Percentiles rank a stretch among this genome's conserved stretches.
These are phyloP conservation scores for Syzygium aqueum DNA, from an alignment of 345 rosid species.

Conservation along the genomic window DNA sequence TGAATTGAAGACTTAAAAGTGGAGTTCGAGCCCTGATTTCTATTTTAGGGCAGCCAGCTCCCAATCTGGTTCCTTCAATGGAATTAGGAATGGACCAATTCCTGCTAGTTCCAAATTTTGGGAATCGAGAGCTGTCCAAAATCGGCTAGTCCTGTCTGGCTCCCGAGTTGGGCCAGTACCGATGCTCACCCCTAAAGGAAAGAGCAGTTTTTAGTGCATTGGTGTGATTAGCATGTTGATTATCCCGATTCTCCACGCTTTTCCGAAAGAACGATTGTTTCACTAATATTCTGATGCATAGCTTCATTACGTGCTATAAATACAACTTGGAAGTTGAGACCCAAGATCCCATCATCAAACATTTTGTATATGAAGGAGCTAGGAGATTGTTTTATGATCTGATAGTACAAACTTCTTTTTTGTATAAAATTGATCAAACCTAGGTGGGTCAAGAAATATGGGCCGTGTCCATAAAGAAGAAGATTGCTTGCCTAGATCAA, in stretches of 20 bases:
- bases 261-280: neutral
- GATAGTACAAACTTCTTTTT: neutral
- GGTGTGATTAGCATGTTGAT: neutral
- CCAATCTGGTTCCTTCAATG: neutral
- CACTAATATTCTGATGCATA: neutral
- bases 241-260: neutral
- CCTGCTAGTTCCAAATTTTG: no score
- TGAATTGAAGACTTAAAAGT: neutral
- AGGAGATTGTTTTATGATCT: neutral
- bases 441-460: neutral
- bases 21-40: neutral
- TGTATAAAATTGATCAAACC: neutral
- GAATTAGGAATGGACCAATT: neutral
- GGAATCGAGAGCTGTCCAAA: no score
- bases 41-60: no score
- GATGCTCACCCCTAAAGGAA: no score
- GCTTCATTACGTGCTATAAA: neutral
- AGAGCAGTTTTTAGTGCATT: no score
- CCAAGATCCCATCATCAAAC: neutral
- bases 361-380: neutral
- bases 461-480: neutral
- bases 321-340: neutral
- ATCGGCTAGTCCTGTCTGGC: no score
- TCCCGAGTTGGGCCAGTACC: no score
- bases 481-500: neutral